Evolutionary conservation across 2,329 filamentous ascomycete genomes (phyloP).

Genomic region (Fusarium tuaranense): DNA sequence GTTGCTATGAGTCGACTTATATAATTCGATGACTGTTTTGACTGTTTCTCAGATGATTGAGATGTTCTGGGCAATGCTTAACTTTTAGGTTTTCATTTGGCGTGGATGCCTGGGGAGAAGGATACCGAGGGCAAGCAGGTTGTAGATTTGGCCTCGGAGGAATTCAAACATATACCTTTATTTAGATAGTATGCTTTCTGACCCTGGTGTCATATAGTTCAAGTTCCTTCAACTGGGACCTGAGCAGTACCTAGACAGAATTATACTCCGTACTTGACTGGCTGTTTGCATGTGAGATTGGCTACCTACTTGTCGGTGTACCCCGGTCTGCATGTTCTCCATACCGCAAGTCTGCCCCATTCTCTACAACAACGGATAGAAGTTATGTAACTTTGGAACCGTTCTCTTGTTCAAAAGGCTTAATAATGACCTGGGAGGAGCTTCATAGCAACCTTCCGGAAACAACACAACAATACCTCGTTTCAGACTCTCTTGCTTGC

Average conservation of each 20-base stretch:
- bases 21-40: neutral
- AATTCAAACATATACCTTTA: neutral
- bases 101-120: neutral
- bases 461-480: neutral
- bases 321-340: neutral
- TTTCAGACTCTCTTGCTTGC: neutral
- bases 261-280: neutral
- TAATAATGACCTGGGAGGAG: neutral
- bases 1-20: neutral
- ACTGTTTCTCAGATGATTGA: neutral
- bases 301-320: neutral
- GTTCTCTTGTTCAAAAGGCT: neutral
- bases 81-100: neutral
- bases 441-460: neutral
- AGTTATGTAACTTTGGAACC: neutral
- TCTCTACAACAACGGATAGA: neutral
- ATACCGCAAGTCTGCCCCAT: neutral
- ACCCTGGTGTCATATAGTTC: neutral
- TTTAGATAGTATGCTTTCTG: neutral
- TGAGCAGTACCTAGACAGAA: neutral
- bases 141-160: neutral
- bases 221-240: neutral
- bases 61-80: neutral
- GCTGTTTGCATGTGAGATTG: neutral
- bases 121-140: neutral